Percentiles rank a stretch among this genome's conserved stretches.
Conservation (phyloP, 768 basidiomycete genomes). For the Fistulinella prunicolor region DNA sequence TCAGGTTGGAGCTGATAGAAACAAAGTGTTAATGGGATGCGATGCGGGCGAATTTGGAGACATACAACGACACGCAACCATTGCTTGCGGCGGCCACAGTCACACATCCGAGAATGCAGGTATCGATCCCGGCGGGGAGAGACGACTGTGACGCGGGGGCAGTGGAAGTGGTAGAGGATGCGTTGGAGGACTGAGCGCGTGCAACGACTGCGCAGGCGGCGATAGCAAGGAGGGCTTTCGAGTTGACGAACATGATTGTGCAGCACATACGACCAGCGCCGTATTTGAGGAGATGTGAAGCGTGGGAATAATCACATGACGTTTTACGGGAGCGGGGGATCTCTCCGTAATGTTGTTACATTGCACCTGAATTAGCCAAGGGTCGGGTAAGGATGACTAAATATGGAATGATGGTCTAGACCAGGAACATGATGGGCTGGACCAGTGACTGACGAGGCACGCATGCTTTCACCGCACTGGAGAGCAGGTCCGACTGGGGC, state of each 20-base stretch:
- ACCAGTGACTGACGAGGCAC: neutral
- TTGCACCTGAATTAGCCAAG: neutral
- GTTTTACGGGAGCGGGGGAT: too few species aligned
- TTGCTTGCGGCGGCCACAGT: neutral
- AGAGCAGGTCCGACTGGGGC: too few species aligned
- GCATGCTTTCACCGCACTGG: too few species aligned
- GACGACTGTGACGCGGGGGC: constrained; percentile 6
- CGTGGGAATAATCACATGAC: constrained; percentile 15
- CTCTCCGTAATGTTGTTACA: too few species aligned
- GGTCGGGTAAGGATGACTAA: neutral
- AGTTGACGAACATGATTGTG: constrained; percentile 21
- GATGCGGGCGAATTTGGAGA: neutral
- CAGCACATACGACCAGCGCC: too few species aligned
- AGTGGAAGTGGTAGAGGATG: neutral
- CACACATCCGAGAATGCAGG: constrained; percentile 14
- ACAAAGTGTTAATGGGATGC: neutral
- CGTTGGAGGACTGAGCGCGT: constrained; percentile 17
- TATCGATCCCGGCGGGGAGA: neutral
- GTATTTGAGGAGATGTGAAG: too few species aligned
- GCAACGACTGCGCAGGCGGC: constrained; percentile 17
- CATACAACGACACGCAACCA: constrained; percentile 19
- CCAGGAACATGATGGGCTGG: neutral
- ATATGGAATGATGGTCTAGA: neutral
- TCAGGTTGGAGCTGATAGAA: constrained; percentile 34
- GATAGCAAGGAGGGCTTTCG: constrained; percentile 20